Evolutionary conservation across 2,329 filamentous ascomycete genomes (phyloP), one percentile per base, ranked within the genome.

Genomic region (Xylaria sp.): DNA sequence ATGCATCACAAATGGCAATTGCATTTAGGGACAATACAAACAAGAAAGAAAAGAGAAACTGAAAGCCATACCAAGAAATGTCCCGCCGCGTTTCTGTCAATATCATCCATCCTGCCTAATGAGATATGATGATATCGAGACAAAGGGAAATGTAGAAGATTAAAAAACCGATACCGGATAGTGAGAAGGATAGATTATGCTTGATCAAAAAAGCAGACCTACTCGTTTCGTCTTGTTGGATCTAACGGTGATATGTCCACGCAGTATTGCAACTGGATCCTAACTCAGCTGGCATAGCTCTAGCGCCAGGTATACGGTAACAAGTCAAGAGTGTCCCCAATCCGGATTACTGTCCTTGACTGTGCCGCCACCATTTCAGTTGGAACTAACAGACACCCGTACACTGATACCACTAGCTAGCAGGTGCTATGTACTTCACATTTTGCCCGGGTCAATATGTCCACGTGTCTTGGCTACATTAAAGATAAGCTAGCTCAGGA

Each of bases 1-100:
- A 73, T 74, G 70, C 72, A 73, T 74, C 68, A 66, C 70, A 69
- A 72, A 71, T 69, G 70, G 62, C 62, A 67, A 65, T 63, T 63
- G 62, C 62, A 65, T 67, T 65, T 67, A 63, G 57, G 60, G 57
- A 65, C 58, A 64, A 64, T 49, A 54, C 60, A 54, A 31, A 31
- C 28, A 31, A 31, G n/a, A 60, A 64, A 50, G 53, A 63, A 54
- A 52, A 57, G 53, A 62, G 45, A 68, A 57, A 62, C 47, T 47
- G 53, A 65, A 56, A 57, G 55, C 54, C 43, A 33, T 17, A 53
- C 38, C 50, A 5, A 31, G 28, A 31, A 62, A 12, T 55, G 33
- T 61, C 51, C 53, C 28, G 28, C 51, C 47, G 35, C 40, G 52
- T 58, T 49, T 35, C 23, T 52, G 28, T 49, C 50, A 21, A 63